Base-by-base conservation (phyloP, 2,329 filamentous ascomycete species). In the Sporothrix pallida region DNA sequence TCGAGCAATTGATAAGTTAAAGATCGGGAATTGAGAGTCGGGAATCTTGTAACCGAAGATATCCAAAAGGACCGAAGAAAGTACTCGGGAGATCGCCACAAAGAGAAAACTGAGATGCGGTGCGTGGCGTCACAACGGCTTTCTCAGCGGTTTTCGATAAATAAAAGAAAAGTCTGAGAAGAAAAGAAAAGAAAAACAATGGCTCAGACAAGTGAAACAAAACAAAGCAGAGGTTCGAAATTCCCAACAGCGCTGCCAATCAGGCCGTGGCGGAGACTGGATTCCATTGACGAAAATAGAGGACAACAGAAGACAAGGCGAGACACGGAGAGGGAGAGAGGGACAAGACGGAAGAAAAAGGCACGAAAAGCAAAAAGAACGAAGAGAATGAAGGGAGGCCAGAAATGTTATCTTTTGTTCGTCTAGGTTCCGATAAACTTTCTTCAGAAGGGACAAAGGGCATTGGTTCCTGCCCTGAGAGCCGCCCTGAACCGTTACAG, bases 211-310 rank as follows among this genome's bases (percentile, higher is more conserved):
- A 31, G 58, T 26, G 23, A 72, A 44, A 67, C 71, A 72, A 67
- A 65, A 72, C 58, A 67, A 67, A 67, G n/a, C 71, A 58, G 23
- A 31, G 17, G 52, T n/a, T 46, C 2, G 4, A 67, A 67, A 42
- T 44, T 17, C n/a, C 26, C 20, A 44, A n/a, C 58, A 52, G 44
- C 58, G n/a, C 26, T 72, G 60, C 71, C 60, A 46, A 67, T 37
- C 46, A 56, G 71, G 60, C 71, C 48, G 60, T 67, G 62, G 60
- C n/a, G 31, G 54, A 67, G 20, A 13, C 17, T 23, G 20, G 56
- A 67, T 72, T 67, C 71, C 58, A 72, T 72, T 46, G 71, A 67
- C 60, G 31, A 46, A 12, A 46, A 48, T 44, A 67, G 48, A 67
- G 46, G 26, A 54, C 46, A 69, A 7, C 10, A 42, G 37, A n/a